These are phyloP conservation scores for Acorus gramineus DNA, from an alignment of 106 monocot genomes.

Conservation along the genomic window DNA sequence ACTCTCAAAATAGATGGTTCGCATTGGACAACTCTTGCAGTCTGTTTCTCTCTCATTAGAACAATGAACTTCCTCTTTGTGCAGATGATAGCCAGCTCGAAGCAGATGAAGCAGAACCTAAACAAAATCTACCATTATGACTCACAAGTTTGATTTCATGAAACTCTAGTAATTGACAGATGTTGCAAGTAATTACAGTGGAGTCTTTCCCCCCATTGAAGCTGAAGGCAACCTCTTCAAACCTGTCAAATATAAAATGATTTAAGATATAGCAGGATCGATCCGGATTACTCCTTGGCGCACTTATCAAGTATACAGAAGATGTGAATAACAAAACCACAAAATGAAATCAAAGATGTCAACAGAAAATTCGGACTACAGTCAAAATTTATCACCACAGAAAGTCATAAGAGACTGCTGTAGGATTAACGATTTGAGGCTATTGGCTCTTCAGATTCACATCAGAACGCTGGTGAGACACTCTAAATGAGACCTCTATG, in stretches of 20 bases:
- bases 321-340: neutral
- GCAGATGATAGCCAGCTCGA: slow-evolving; percentile 72
- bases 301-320: too few relatives aligned
- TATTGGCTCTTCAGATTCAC: too few relatives aligned
- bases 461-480: too few relatives aligned
- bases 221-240: slow-evolving; percentile 95
- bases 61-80: slow-evolving; percentile 24
- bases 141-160: too few relatives aligned
- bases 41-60: slow-evolving; percentile 17
- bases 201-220: slow-evolving; percentile 99
- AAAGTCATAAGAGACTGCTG: too few relatives aligned
- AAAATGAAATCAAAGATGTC: neutral
- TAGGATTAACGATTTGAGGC: too few relatives aligned
- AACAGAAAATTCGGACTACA: neutral
- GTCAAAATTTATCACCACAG: too few relatives aligned
- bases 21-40: slow-evolving; percentile 45
- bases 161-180: neutral
- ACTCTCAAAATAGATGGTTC: slow-evolving; percentile 92
- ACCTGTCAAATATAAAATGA: slow-evolving; percentile 35
- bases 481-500: too few relatives aligned
- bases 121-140: too few relatives aligned
- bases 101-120: slow-evolving; percentile 95
- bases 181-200: slow-evolving; percentile 51
- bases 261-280: neutral
- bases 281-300: neutral